Evolutionary conservation across 352 stramenopile species (phyloP), one percentile per base, ranked within the genome.

Genomic region (Phytophthora hibernalis): DNA sequence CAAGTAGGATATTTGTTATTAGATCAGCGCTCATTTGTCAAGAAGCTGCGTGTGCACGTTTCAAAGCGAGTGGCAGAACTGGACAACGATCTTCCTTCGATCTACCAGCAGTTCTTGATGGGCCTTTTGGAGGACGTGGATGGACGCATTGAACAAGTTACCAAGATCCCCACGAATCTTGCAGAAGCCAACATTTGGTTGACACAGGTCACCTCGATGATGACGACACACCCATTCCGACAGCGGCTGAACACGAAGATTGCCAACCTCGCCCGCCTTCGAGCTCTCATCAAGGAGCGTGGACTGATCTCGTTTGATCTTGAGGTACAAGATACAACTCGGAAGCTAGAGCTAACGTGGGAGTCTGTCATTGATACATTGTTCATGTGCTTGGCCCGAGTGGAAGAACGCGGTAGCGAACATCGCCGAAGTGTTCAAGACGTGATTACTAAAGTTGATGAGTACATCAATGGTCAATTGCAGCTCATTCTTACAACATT

Each of bases 351-450:
- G 21, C 45, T 83, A 10, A 73, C 74, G 40, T 92, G 84, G 82
- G 84, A 88, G 12, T 90, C 82, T 15, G 75, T 78, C 0, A 84
- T 80, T 35, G 84, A 92, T 12, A 91, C 84, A 2, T 35, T 91
- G 3, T 53, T 89, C 9, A 49, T 83, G n/a, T 92, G 84, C 21
- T 61, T 92, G 9, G 45, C 61, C 26, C 70, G 79, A 47, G 82
- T 92, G 7, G 79, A 91, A 50, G 79, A 90, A 30, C 70, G 73
- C 20, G 83, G 86, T 26, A 79, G 80, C 15, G 82, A 91, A 44
- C 82, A 92, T 42, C 74, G 84, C 1, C 77, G 79, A 20, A 92
- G 79, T 57, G 57, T 92, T 16, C 51, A 80, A 1, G 82, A 87
- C 20, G 56, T 91, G 13, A 70, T 74, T 12, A 54, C 31, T 12